These are phyloP conservation scores for Nitzschia palea DNA, from an alignment of 108 stramenopile genomes.

Conservation along the genomic window DNA sequence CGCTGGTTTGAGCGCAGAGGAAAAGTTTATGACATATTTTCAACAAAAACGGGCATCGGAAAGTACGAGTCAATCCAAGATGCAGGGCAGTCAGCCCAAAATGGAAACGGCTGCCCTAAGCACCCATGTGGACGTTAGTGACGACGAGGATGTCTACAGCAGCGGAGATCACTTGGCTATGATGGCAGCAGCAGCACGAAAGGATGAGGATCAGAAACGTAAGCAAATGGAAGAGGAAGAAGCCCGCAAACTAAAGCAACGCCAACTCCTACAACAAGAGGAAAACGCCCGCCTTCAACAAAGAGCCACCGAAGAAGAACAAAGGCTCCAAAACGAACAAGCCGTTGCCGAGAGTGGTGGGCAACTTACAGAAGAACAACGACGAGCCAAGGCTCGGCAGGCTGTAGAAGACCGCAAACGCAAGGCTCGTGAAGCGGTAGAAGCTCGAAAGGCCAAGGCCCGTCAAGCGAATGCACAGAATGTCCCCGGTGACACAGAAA, in stretches of 20 bases:
- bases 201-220: neutral
- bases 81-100: neutral
- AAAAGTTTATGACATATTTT: slow-evolving; percentile 29
- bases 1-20: slow-evolving; percentile 24
- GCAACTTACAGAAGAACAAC: slow-evolving; percentile 16
- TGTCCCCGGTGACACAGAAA: neutral
- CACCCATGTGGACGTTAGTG: neutral
- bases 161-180: slow-evolving; percentile 21
- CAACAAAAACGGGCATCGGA: slow-evolving; percentile 7
- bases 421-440: slow-evolving; percentile 40
- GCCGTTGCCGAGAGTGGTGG: neutral
- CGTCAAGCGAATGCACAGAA: neutral
- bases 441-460: slow-evolving; percentile 31
- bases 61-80: neutral
- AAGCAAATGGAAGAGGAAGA: neutral
- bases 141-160: neutral
- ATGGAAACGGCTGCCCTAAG: neutral
- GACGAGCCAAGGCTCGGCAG: slow-evolving; percentile 24
- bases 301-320: neutral
- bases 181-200: neutral
- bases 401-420: slow-evolving; percentile 44
- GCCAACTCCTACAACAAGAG: neutral
- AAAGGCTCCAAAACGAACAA: neutral
- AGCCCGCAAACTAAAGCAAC: no score
- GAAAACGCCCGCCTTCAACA: neutral